A percentile compares a stretch with the other conserved stretches of the same genome.
These are phyloP conservation scores for Viola odorata DNA, from an alignment of 345 rosid genomes.

Conservation along the genomic window DNA sequence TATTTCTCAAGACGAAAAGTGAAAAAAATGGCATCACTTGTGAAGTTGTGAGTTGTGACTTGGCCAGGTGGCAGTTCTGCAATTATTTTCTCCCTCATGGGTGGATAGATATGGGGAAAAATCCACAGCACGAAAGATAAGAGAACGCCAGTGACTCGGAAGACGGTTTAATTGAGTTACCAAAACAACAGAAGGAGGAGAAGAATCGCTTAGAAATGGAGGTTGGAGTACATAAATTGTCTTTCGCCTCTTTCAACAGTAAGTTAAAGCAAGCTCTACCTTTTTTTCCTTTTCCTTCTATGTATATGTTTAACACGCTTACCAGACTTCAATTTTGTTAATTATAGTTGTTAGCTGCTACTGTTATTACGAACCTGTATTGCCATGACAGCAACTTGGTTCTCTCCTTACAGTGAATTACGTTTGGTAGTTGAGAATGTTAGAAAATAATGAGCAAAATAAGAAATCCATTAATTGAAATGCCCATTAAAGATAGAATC, in stretches of 20 bases:
- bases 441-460: not conserved
- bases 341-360: not conserved
- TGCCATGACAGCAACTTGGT: slow-evolving; percentile 5
- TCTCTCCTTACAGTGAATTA: slow-evolving; percentile 10
- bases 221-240: slow-evolving; percentile 19
- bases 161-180: not conserved
- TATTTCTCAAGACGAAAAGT: too few relatives aligned
- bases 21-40: too few relatives aligned
- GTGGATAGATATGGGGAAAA: too few relatives aligned
- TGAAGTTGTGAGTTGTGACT: too few relatives aligned
- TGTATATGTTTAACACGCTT: not conserved
- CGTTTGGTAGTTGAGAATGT: not conserved
- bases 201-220: slow-evolving; percentile 22
- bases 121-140: slow-evolving; percentile 14
- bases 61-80: too few relatives aligned
- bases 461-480: slow-evolving; percentile 12
- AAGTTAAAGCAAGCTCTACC: not conserved
- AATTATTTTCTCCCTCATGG: too few relatives aligned
- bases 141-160: not conserved
- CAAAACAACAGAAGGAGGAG: not conserved
- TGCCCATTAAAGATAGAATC: slow-evolving; percentile 7
- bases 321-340: not conserved
- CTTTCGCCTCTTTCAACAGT: not conserved
- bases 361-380: not conserved
- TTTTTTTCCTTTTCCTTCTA: not conserved